These are phyloP conservation scores for Sarcodon sp. DNA, from an alignment of 768 basidiomycete species.

Conservation along the genomic window DNA sequence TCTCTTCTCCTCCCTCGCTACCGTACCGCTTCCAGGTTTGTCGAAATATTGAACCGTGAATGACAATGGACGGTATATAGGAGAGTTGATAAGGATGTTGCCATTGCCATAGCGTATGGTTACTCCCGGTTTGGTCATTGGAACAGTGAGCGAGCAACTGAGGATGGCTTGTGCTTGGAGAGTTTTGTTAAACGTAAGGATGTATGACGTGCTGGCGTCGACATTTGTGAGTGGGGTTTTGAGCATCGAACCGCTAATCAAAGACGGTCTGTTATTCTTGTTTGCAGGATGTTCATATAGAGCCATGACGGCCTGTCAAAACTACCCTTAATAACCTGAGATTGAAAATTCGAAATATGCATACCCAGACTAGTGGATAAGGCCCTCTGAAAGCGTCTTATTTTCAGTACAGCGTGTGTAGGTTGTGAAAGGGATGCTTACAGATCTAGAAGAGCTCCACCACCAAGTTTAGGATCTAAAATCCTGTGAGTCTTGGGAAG, in stretches of 20 bases:
- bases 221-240: constrained; percentile 71
- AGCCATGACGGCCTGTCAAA: constrained; percentile 54
- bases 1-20: constrained; percentile 44
- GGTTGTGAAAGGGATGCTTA: constrained; percentile 21
- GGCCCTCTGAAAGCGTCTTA: constrained; percentile 39
- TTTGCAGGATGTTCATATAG: constrained; percentile 77
- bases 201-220: constrained; percentile 67
- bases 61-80: constrained; percentile 53
- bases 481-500: constrained; percentile 62
- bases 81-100: constrained; percentile 46
- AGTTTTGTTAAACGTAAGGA: constrained; percentile 50
- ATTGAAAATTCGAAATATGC: constrained; percentile 6
- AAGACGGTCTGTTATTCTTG: constrained; percentile 38
- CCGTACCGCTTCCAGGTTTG: constrained; percentile 26
- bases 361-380: constrained; percentile 71
- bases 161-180: constrained; percentile 64
- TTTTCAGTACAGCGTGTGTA: background rate
- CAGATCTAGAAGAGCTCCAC: constrained; percentile 79
- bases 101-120: constrained; percentile 68
- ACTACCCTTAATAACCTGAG: background rate
- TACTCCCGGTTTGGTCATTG: constrained; percentile 35
- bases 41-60: constrained; percentile 55
- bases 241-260: constrained; percentile 57
- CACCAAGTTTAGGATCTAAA: constrained; percentile 66
- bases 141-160: constrained; percentile 51